These are phyloP conservation scores for Hyphodiscus hymeniophilus DNA, from an alignment of 495 filamentous ascomycete genomes.

Conservation along the genomic window DNA sequence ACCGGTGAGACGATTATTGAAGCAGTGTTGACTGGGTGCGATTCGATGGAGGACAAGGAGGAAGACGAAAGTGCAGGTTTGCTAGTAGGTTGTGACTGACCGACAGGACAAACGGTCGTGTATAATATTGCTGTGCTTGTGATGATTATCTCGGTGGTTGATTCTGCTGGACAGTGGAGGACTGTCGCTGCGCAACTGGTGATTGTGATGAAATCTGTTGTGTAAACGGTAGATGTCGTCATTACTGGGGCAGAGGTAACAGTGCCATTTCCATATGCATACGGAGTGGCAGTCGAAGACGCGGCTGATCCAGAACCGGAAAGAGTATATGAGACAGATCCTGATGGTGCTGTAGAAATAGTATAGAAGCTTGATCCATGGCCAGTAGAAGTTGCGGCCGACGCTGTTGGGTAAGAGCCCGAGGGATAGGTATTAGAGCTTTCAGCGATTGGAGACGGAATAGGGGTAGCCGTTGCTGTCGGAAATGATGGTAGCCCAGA, in stretches of 20 bases:
- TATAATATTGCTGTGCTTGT: conserved; percentile 21
- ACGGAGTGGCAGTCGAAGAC: neutral
- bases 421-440: neutral
- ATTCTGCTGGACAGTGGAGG: conserved; percentile 23
- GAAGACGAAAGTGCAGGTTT: neutral
- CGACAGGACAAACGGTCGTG: conserved; percentile 23
- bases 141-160: conserved; percentile 17
- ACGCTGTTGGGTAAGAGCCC: neutral
- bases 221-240: conserved; percentile 9
- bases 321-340: neutral
- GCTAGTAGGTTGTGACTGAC: neutral
- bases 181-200: conserved; percentile 21
- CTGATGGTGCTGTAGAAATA: neutral
- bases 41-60: neutral
- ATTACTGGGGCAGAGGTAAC: conserved; percentile 4
- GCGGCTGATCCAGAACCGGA: neutral
- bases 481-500: neutral
- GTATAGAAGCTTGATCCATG: neutral
- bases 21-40: neutral
- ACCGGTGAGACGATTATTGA: neutral
- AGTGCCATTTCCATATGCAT: neutral
- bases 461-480: neutral
- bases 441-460: neutral
- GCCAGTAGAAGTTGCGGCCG: neutral
- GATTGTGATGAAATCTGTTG: conserved; percentile 14